Evolutionary conservation across 208 protist species (phyloP).

Genomic region (Acanthamoeba lenticulata): DNA sequence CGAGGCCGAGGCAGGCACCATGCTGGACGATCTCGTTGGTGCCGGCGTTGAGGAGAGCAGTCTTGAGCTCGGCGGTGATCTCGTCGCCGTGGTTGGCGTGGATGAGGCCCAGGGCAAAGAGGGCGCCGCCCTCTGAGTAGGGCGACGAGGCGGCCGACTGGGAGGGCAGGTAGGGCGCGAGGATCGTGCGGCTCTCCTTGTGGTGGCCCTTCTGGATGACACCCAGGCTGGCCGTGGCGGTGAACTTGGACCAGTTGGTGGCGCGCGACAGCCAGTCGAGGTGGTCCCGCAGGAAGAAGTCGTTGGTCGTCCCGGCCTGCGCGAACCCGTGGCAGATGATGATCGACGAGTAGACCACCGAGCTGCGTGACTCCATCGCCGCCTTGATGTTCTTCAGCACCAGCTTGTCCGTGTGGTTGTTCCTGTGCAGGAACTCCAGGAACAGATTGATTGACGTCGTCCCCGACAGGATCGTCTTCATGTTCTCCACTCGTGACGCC

Average conservation of each 20-base stretch:
- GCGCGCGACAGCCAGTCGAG: constrained; percentile 95
- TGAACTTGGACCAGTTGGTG: constrained; percentile 98
- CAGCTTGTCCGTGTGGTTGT: constrained; percentile 94
- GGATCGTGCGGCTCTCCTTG: constrained; percentile 67
- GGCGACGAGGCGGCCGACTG: constrained; percentile 82
- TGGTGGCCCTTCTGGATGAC: constrained; percentile 93
- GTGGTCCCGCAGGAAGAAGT: constrained; percentile 98
- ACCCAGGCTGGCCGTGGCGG: constrained; percentile 95
- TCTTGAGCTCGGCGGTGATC: constrained; percentile 89
- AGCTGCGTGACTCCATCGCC: constrained; percentile 73
- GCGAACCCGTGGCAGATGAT: constrained; percentile 97
- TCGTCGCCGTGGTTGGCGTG: constrained; percentile 93
- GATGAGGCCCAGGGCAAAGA: constrained; percentile 98
- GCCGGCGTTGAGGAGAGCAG: constrained; percentile 80
- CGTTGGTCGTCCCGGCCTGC: constrained; percentile 97
- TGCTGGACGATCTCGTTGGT: constrained; percentile 95
- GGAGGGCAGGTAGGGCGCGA: constrained; percentile 40
- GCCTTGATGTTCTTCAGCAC: constrained; percentile 96
- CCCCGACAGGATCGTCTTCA: constrained; percentile 84
- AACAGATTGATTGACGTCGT: constrained; percentile 93
- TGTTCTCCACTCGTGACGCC: constrained; percentile 68
- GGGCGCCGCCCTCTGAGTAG: constrained; percentile 96
- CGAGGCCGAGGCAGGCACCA: constrained; percentile 96
- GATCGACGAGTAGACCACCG: constrained; percentile 93
- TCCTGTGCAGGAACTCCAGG: constrained; percentile 95